Evolutionary conservation across 495 filamentous ascomycete species (phyloP).

Genomic region (Podospora pseudoanserina): DNA sequence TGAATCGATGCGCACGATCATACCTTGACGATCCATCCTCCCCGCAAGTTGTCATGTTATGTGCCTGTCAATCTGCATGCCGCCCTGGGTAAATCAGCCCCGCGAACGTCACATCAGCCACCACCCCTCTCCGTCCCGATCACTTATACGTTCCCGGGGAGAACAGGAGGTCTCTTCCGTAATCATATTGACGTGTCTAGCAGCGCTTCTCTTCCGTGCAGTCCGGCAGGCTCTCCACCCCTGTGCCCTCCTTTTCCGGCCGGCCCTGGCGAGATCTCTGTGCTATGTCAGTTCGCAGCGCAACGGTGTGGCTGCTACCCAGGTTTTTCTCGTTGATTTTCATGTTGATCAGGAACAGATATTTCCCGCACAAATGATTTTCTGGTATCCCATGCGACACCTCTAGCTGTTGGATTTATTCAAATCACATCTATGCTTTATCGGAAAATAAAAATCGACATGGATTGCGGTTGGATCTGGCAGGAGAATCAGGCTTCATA

Average conservation of each 20-base stretch:
- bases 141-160: not conserved
- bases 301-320: not conserved
- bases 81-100: constrained; percentile 7
- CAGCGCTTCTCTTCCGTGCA: not conserved
- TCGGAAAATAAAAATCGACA: too few relatives aligned
- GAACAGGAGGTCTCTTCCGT: constrained; percentile 1
- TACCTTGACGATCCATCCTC: not conserved
- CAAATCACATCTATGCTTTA: too few relatives aligned
- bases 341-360: constrained; percentile 1
- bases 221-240: not conserved
- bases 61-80: constrained; percentile 5
- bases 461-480: too few relatives aligned
- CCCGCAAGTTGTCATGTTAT: not conserved
- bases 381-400: too few relatives aligned
- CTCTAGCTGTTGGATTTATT: too few relatives aligned
- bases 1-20: not conserved
- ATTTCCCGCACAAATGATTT: not conserved
- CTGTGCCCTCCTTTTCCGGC: not conserved
- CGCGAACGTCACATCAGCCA: not conserved
- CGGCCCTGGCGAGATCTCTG: not conserved
- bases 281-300: not conserved
- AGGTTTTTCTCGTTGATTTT: not conserved
- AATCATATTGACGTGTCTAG: not conserved
- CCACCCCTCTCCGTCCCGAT: not conserved
- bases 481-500: too few relatives aligned